Conservation (phyloP, 1,284 basidiomycete genomes). For the Takashimella tepidaria region DNA sequence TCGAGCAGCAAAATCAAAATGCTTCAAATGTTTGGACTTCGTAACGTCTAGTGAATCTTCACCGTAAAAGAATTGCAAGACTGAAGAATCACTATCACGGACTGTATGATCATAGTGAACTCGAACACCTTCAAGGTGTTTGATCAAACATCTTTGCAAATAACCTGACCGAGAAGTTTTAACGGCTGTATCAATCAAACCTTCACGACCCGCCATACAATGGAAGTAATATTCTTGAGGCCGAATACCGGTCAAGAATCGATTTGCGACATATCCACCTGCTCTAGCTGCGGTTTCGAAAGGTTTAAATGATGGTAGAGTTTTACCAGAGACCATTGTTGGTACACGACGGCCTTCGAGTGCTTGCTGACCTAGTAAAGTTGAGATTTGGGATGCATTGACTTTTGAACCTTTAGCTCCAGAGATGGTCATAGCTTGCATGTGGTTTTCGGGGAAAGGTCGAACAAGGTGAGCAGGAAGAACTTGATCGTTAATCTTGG, state of each 20-base stretch:
- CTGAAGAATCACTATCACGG: conserved; percentile 84
- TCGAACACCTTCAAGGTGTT: conserved; percentile 92
- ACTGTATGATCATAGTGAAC: conserved; percentile 99
- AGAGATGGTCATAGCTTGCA: conserved; percentile 98
- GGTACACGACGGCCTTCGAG: conserved; percentile 97
- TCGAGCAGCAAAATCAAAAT: conserved; percentile 89
- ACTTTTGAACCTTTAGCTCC: conserved; percentile 98
- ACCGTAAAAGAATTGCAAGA: conserved; percentile 96
- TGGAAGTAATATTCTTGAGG: conserved; percentile 99
- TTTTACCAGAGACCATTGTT: conserved; percentile 98
- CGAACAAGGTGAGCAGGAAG: conserved; percentile 85
- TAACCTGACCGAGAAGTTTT: conserved; percentile 99
- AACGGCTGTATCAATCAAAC: conserved; percentile 98
- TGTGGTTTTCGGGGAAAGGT: conserved; percentile 96
- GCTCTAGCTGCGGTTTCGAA: conserved; percentile 97
- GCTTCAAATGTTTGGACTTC: conserved; percentile 79
- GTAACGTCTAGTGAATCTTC: conserved; percentile 96
- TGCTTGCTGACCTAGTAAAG: conserved; percentile 93
- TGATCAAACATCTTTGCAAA: conserved; percentile 95
- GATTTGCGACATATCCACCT: conserved; percentile 98
- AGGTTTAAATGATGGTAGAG: conserved; percentile 91
- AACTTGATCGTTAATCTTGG: conserved; percentile 79
- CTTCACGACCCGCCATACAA: conserved; percentile 99
- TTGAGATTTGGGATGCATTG: conserved; percentile 97
- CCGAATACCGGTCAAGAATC: conserved; percentile 96